Evolutionary conservation across 441 rosid species (phyloP), one percentile per base, ranked within the genome.

Genomic region (Pelargonium citronellum): DNA sequence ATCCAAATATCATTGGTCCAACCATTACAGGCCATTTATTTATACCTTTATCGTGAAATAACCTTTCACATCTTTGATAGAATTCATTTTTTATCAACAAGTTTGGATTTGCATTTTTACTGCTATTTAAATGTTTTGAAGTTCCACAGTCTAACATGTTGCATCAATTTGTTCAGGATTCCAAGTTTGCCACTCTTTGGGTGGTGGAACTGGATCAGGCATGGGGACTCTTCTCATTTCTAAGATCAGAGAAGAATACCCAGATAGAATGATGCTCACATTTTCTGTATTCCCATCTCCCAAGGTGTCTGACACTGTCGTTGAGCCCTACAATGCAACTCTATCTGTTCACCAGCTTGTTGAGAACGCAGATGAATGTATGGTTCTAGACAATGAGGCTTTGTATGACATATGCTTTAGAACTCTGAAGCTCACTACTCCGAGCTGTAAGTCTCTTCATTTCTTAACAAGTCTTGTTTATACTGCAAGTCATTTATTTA

Each of bases 161-260:
- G 30, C 30, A 1, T 27, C 30, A 27, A 27, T 27, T 30, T 30
- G 37, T 30, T 22, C 77, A 89, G 95, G 95, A 7, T 89, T 89
- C 55, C 92, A 89, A 70, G 95, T 89, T 22, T 87, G 95, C 64
- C 95, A 89, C 64, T 87, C 95, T 0, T 71, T 89, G 44, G 95
- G 95, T 15, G 94, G 91, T 27, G 94, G 94, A 30, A 89, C 95
- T 34, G 90, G 95, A 34, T 89, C 92, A 58, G 95, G 91, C 47
- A 89, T 89, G 95, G 95, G 95, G 55, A 89, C 95, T 2, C 80
- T 89, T 41, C 74, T 89, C 82, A 89, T 89, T 12, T 89, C 91
- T 0, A 89, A 89, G 85, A 89, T 89, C 24, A 80, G 91, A 70
- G 95, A 89, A 46, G 95, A 87, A 69, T 87, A 89, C 66, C 95